Evolutionary conservation across 1,284 basidiomycete species (phyloP), one percentile per base, ranked within the genome.

Genomic region (Ustilago lituana): DNA sequence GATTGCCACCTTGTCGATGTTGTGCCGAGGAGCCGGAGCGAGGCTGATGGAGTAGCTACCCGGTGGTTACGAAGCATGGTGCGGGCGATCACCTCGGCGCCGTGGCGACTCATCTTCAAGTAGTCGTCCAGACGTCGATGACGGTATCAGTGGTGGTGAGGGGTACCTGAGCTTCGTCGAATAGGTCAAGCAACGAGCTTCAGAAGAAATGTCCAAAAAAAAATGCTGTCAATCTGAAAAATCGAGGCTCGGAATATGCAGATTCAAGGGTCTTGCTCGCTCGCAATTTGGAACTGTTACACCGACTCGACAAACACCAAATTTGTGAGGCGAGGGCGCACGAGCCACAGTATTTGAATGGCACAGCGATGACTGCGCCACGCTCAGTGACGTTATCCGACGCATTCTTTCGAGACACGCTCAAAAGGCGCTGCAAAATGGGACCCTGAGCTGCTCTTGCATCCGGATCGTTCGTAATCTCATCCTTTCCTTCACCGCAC

Each of bases 341-440:
- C 56, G 56, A 45, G 56, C 56, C 48, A 55, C 29, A 46, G 12
- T 11, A n/a, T n/a, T n/a, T 12, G 32, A 36, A 23, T 38, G 7
- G 12, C 12, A 12, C 27, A n/a, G n/a, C 31, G 43, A 45, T 35
- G 29, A 15, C 2, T 22, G 20, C 20, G 19, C 19, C 29, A 55
- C 44, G 57, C 44, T n/a, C 8, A 48, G 45, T 60, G 57, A 60
- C 57, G 57, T 60, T 46, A 52, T 51, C 10, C 4, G 31, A 24
- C 43, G 12, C 10, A 14, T 29, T 17, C n/a, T 40, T 19, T 44
- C 9, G n/a, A n/a, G n/a, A n/a, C n/a, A n/a, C n/a, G n/a, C n/a
- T n/a, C n/a, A n/a, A n/a, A n/a, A n/a, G n/a, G n/a, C n/a, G n/a
- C n/a, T n/a, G n/a, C n/a, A n/a, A n/a, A n/a, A n/a, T n/a, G n/a